Percentiles rank a stretch among this genome's conserved stretches.
phyloP scores from a whole-genome alignment of 306 rosid species.

The Crataegus laevigata region DNA sequence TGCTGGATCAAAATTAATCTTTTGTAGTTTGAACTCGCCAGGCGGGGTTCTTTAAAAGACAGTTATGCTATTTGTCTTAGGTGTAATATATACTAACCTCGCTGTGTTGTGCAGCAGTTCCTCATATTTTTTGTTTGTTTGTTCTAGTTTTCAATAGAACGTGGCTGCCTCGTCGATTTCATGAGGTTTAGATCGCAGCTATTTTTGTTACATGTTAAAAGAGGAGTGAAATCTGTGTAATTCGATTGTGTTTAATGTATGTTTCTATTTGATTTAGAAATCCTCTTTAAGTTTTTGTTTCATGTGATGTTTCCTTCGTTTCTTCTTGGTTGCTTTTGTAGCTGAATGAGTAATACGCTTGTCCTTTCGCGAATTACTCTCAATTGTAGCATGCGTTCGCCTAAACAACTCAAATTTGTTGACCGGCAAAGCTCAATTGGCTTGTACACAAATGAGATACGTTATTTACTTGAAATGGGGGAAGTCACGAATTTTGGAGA shows the following conservation, averaged over 20 bases:
- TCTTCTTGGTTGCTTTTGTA: neutral
- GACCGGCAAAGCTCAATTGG: too few species aligned
- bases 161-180: conserved; percentile 27
- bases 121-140: neutral
- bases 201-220: conserved; percentile 17
- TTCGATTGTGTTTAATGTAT: conserved; percentile 3
- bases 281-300: neutral
- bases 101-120: conserved; percentile 75
- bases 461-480: too few species aligned
- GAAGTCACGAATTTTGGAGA: too few species aligned
- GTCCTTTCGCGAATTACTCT: too few species aligned
- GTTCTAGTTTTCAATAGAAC: conserved; percentile 11
- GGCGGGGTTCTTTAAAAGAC: conserved; percentile 35
- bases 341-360: too few species aligned
- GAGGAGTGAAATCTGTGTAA: conserved; percentile 19
- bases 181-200: neutral
- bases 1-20: conserved; percentile 32
- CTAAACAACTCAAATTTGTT: too few species aligned
- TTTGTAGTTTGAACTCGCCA: conserved; percentile 15
- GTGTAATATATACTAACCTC: conserved; percentile 53
- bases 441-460: too few species aligned
- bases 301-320: neutral
- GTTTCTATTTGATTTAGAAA: neutral
- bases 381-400: too few species aligned
- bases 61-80: conserved; percentile 33